These are phyloP conservation scores for Fusarium sp. DNA, from an alignment of 2,329 filamentous ascomycete genomes.

Conservation along the genomic window DNA sequence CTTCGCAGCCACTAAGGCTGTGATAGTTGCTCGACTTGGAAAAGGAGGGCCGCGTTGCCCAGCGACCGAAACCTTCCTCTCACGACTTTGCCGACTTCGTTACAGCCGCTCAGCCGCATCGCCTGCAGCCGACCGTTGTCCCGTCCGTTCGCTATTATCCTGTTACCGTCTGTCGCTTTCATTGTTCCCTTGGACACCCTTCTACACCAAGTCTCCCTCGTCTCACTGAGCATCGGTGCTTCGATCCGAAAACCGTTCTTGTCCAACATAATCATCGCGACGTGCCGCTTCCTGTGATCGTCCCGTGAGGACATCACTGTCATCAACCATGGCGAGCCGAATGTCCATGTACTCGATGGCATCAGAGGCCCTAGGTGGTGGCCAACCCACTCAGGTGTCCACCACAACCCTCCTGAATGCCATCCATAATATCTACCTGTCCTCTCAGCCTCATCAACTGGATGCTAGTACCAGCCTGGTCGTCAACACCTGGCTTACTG, in stretches of 20 bases:
- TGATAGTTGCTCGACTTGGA: slow-evolving; percentile 36
- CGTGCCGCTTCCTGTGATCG: slow-evolving; percentile 48
- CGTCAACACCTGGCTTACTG: slow-evolving; percentile 95
- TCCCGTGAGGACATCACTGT: slow-evolving; percentile 53
- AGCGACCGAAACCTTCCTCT: slow-evolving; percentile 43
- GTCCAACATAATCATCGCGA: slow-evolving; percentile 32
- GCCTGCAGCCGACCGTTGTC: slow-evolving; percentile 14
- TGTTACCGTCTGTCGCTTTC: slow-evolving; percentile 24
- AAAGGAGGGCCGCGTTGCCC: slow-evolving; percentile 48
- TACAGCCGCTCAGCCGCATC: slow-evolving; percentile 27
- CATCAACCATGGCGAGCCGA: slow-evolving; percentile 67
- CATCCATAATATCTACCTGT: slow-evolving; percentile 88
- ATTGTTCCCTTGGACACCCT: slow-evolving; percentile 9
- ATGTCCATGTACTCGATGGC: slow-evolving; percentile 78
- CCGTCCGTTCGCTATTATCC: slow-evolving; percentile 32
- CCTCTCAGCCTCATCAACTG: slow-evolving; percentile 83
- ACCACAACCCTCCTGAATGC: slow-evolving; percentile 94
- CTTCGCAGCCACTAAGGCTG: slow-evolving; percentile 24
- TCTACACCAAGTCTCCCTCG: slow-evolving; percentile 7
- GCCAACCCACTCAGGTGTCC: slow-evolving; percentile 82
- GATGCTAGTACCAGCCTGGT: slow-evolving; percentile 92
- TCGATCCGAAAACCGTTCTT: slow-evolving; percentile 21
- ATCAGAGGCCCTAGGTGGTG: slow-evolving; percentile 71
- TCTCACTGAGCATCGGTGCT: slow-evolving; percentile 16
- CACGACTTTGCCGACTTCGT: slow-evolving; percentile 28